Evolutionary conservation across 2,329 filamentous ascomycete species (phyloP), one percentile per base, ranked within the genome.

Genomic region (Cladophialophora yegresii): DNA sequence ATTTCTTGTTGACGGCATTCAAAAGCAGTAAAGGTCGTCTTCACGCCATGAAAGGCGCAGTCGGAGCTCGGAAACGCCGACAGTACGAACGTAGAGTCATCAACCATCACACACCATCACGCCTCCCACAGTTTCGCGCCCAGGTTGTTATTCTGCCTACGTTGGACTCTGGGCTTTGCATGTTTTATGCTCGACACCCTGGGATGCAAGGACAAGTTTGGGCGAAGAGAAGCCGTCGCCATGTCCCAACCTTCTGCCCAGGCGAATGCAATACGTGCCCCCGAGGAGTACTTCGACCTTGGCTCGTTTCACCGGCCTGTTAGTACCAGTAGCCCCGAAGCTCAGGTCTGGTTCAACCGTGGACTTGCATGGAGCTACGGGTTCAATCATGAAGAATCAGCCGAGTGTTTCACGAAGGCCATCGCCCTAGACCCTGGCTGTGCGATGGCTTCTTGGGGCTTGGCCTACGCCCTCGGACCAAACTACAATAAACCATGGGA

Each of bases 401-500:
- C 71, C 1, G 61, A 65, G 58, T 79, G 77, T 67, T 79, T 78
- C 68, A 64, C 76, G 51, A 72, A 72, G 20, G 76, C 75, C 12
- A 74, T 77, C 40, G 58, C 66, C 1, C 54, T 73, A 55, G 77
- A 79, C 67, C 69, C 70, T 9, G 63, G 64, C 16, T 79, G 75
- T 63, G 73, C 76, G 1, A 76, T 79, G 71, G 77, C 77, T 7
- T 75, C 77, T 63, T 79, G 77, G 77, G 77, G 77, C 1, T 68
- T 78, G 4, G 76, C 90, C 0, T 92, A 89, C 73, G 81, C 87
- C 1, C 77, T 90, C 0, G 90, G 90, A 0, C 90, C 90, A 3
- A 92, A 93, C 72, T 89, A 90, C 75, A 91, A 93, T 77, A 91
- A 92, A 72, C 87, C 89, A 0, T 92, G 90, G 90, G 83, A 85